Base-by-base conservation (phyloP, 164 flowering plant genomes). In the Liquidambar formosana region DNA sequence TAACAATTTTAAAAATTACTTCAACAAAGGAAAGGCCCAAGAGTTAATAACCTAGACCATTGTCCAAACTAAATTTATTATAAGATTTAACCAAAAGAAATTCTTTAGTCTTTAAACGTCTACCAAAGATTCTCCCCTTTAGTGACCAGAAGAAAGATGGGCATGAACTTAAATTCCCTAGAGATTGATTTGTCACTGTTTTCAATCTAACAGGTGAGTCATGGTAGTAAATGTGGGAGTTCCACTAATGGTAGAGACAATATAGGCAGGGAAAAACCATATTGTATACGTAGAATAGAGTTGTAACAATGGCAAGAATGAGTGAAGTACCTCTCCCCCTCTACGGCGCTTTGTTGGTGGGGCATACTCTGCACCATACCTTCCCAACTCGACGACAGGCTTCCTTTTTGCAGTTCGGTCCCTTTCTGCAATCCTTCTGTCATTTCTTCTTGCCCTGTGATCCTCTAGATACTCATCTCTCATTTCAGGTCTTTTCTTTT, bases 281-380 rank as follows among this genome's bases (percentile, higher is more conserved):
- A 5, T 33, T 21, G 8, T 51, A 70, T 15, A 49, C 1, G 38
- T 22, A 54, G 12, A 43, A 66, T 27, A 46, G 54, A 57, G 18
- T 16, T 6, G 41, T 46, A n/a, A 11, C 25, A 43, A 62, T 8
- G 13, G 54, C n/a, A 47, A 45, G 43, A 48, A 69, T 28, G 54
- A 58, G 76, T 4, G 16, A 53, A 46, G 51, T 77, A 95, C 99
- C 99, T 93, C 93, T 75, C 99, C 97, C 1, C 94, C 93, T 71
- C 88, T 83, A 10, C 97, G 91, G 4, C 99, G 95, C 80, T 93
- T 95, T 66, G 90, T 75, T 70, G 81, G 82, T 10, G 84, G 90
- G 48, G 68, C 77, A 78, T 76, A 72, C 18, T 89, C 96, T 33
- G 82, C 81, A 67, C 76, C 77, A 63, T 71, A 77, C 49, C 69